A percentile compares a stretch with the other conserved stretches of the same genome.
phyloP scores from a whole-genome alignment of 805 yeast genomes.

The Pichia thaimueangensis region DNA sequence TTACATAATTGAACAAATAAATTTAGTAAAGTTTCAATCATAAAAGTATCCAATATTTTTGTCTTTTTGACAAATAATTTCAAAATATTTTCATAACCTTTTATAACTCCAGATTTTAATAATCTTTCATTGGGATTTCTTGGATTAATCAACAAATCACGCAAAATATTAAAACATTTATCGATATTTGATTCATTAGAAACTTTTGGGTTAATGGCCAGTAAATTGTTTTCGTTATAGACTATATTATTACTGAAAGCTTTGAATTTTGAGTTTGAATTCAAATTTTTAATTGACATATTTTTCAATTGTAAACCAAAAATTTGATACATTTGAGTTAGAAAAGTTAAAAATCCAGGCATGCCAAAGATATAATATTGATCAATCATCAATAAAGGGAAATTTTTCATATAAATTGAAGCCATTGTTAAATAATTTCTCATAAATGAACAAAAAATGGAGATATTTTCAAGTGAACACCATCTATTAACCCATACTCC shows the following conservation, averaged over 20 bases:
- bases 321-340: slow-evolving; percentile 41
- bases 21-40: slow-evolving; percentile 21
- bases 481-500: slow-evolving; percentile 61
- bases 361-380: slow-evolving; percentile 20
- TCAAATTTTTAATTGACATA: slow-evolving; percentile 2
- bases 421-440: slow-evolving; percentile 45
- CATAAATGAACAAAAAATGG: slow-evolving; percentile 53
- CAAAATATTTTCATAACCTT: slow-evolving; percentile 20
- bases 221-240: background rate
- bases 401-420: slow-evolving; percentile 19
- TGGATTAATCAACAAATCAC: slow-evolving; percentile 31
- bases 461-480: slow-evolving; percentile 46
- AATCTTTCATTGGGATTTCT: slow-evolving; percentile 26
- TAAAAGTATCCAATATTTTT: slow-evolving; percentile 19
- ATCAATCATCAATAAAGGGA: slow-evolving; percentile 10
- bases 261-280: background rate
- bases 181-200: slow-evolving; percentile 22
- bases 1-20: slow-evolving; percentile 21
- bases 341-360: slow-evolving; percentile 43
- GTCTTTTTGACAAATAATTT: slow-evolving; percentile 22
- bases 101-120: slow-evolving; percentile 18
- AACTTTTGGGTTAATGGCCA: slow-evolving; percentile 9
- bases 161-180: slow-evolving; percentile 29
- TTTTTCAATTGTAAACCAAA: slow-evolving; percentile 21
- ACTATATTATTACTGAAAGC: slow-evolving; percentile 3